A percentile compares a stretch with the other conserved stretches of the same genome.
Conservation (phyloP, 257 asterid genomes). For the Solanum tacnaense region DNA sequence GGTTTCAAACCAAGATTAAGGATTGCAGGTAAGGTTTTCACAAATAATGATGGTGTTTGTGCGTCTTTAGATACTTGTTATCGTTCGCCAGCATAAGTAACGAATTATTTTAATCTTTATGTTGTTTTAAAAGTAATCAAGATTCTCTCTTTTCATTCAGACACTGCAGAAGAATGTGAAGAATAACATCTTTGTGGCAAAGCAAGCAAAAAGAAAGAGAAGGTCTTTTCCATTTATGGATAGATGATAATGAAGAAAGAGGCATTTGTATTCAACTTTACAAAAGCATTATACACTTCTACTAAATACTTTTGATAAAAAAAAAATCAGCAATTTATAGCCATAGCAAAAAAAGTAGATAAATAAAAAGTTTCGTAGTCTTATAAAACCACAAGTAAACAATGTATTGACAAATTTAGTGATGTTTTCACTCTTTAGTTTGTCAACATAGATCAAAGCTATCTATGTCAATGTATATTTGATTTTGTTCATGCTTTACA, state of each 20-base stretch:
- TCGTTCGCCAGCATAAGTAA: too few species aligned
- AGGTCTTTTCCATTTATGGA: not conserved
- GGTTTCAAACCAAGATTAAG: constrained; percentile 11
- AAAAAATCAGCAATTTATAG: not conserved
- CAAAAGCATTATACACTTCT: not conserved
- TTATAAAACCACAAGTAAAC: not conserved
- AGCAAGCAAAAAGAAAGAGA: not conserved
- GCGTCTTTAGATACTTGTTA: not conserved
- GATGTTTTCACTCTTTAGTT: not conserved
- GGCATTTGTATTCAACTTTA: not conserved
- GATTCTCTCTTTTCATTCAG: not conserved
- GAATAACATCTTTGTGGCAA: not conserved
- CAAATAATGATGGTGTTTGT: not conserved
- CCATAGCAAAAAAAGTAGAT: not conserved
- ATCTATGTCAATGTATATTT: not conserved
- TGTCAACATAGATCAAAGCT: not conserved
- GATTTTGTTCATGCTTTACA: not conserved
- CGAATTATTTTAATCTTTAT: not conserved
- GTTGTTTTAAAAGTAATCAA: not conserved
- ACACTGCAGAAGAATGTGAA: constrained; percentile 19
- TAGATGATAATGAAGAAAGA: not conserved
- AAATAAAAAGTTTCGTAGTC: not conserved
- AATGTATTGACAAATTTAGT: not conserved
- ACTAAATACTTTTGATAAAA: not conserved
- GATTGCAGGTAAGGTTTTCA: constrained; percentile 16